Evolutionary conservation across 257 asterid genomes (phyloP).

Genomic region (Pogostemon cablin): DNA sequence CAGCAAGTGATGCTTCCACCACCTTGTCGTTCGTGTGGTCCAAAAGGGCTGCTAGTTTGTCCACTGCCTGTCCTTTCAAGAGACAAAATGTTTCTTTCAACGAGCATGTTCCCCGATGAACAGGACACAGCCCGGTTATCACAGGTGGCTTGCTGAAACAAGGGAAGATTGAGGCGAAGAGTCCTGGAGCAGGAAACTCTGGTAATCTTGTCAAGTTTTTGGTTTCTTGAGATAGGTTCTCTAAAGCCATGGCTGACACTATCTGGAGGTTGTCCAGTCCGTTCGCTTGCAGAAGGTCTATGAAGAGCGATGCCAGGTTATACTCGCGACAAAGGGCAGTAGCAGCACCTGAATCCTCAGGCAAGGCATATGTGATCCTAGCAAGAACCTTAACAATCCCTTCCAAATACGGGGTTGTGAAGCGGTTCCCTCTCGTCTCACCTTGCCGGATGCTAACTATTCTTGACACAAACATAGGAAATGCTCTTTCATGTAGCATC

Average conservation of each 20-base stretch:
- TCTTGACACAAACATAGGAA: slow-evolving; percentile 54
- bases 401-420: slow-evolving; percentile 83
- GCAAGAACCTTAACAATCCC: slow-evolving; percentile 91
- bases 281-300: slow-evolving; percentile 75
- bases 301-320: slow-evolving; percentile 69
- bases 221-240: slow-evolving; percentile 78
- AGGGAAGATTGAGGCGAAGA: slow-evolving; percentile 65
- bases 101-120: slow-evolving; percentile 77
- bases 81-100: slow-evolving; percentile 80
- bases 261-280: slow-evolving; percentile 90
- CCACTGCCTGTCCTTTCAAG: slow-evolving; percentile 82
- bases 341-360: slow-evolving; percentile 59
- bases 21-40: slow-evolving; percentile 84
- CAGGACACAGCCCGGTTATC: slow-evolving; percentile 64
- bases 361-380: slow-evolving; percentile 68
- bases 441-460: slow-evolving; percentile 66
- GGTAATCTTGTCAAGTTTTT: slow-evolving; percentile 68
- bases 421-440: slow-evolving; percentile 74
- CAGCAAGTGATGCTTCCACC: slow-evolving; percentile 91
- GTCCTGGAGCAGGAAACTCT: slow-evolving; percentile 65
- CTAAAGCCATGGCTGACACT: slow-evolving; percentile 85
- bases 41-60: slow-evolving; percentile 70
- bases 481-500: slow-evolving; percentile 73
- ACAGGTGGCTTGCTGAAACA: slow-evolving; percentile 66
- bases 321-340: slow-evolving; percentile 57